Conservation (phyloP, 2,329 filamentous ascomycete genomes). For the Dendrostoma leiphaemia region DNA sequence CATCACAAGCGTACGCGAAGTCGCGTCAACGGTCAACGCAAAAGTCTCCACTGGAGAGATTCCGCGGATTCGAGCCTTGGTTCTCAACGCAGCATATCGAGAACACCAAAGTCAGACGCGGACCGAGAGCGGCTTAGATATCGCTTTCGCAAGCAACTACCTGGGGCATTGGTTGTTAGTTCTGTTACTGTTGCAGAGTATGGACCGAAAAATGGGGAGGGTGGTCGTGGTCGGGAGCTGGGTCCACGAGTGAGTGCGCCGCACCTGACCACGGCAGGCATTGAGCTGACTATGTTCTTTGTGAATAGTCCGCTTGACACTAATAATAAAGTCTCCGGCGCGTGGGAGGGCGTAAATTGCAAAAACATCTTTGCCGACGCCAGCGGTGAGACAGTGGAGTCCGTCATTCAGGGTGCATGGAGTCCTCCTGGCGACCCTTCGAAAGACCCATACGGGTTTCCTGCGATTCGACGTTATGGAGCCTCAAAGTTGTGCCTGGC, state of each 20-base stretch:
- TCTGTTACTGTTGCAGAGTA: conserved; percentile 24
- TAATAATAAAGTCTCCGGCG: no score
- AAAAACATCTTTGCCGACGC: no score
- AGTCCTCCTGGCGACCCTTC: no score
- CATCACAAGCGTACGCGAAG: conserved; percentile 26
- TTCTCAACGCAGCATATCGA: conserved; percentile 32
- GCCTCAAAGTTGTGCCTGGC: conserved; percentile 30
- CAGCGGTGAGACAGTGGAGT: no score
- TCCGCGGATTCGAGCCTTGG: conserved; percentile 36
- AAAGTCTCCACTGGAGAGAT: conserved; percentile 29
- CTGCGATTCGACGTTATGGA: conserved; percentile 28
- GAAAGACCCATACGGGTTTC: conserved; percentile 18
- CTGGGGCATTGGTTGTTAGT: conserved; percentile 26
- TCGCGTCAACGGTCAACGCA: conserved; percentile 29
- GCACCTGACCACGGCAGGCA: no score
- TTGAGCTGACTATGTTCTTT: no score
- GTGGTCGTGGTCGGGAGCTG: conserved; percentile 23
- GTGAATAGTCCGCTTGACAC: no score
- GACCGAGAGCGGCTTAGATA: conserved; percentile 19
- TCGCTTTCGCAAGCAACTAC: conserved; percentile 24
- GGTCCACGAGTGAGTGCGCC: no score
- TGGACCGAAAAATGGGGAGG: conserved; percentile 21
- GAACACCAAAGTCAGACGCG: conserved; percentile 24
- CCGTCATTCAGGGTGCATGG: no score
- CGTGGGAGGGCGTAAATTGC: no score